Percentiles rank a stretch among this genome's conserved stretches.
Conservation (phyloP, 208 protist species). For the Trypanosoma grayi region DNA sequence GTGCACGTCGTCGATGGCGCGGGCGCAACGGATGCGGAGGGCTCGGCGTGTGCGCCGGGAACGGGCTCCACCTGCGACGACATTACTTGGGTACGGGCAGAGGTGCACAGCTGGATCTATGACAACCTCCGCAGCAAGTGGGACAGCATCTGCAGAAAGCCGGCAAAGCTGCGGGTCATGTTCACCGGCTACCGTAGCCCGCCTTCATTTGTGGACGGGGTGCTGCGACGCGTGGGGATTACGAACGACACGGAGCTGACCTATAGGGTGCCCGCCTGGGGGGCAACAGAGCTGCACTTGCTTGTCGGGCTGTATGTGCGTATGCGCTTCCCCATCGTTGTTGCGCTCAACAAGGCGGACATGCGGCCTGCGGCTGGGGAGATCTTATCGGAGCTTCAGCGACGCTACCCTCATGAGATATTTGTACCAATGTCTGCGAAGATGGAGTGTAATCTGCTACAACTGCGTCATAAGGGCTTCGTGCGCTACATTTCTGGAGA, state of each 20-base stretch:
- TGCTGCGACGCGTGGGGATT: conserved; percentile 62
- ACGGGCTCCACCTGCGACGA: conserved; percentile 77
- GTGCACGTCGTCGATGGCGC: conserved; percentile 94
- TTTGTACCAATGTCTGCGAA: conserved; percentile 79
- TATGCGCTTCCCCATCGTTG: conserved; percentile 88
- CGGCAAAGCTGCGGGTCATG: conserved; percentile 80
- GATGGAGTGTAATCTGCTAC: conserved; percentile 74
- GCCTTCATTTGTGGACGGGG: conserved; percentile 60
- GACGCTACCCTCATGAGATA: conserved; percentile 62
- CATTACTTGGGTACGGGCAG: conserved; percentile 89
- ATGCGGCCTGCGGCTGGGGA: conserved; percentile 36
- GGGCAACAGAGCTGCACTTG: conserved; percentile 75
- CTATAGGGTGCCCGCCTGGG: conserved; percentile 45
- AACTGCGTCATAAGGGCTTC: conserved; percentile 48
- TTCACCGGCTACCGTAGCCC: conserved; percentile 91
- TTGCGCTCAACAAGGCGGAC: conserved; percentile 93
- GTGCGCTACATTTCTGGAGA: conserved; percentile 66
- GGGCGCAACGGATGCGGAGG: conserved; percentile 86
- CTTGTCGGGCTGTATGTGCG: conserved; percentile 90
- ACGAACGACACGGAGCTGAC: conserved; percentile 36
- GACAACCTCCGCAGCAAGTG: conserved; percentile 90
- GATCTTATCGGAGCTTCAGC: conserved; percentile 40
- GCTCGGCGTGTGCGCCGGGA: conserved; percentile 58
- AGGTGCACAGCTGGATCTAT: conserved; percentile 95
- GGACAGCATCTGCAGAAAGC: conserved; percentile 54